Evolutionary conservation across 1,139 yeast genomes (phyloP).

Genomic region (Candida anutae): DNA sequence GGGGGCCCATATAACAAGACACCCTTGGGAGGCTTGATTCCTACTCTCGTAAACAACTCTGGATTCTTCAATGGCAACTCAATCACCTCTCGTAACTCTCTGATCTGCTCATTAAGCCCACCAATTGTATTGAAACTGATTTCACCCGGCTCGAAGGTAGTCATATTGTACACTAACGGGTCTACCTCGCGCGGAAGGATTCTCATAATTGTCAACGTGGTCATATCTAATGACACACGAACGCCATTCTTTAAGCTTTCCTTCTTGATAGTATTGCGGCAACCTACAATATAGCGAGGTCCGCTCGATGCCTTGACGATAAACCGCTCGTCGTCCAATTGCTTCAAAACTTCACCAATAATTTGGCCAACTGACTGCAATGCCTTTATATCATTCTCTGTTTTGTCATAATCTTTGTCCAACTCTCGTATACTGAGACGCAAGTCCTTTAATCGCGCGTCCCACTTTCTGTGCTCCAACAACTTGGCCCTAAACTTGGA

Average conservation of each 20-base stretch:
- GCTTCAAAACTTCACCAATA: constrained; percentile 95
- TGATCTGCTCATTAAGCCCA: constrained; percentile 90
- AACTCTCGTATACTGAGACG: constrained; percentile 78
- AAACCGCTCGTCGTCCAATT: constrained; percentile 87
- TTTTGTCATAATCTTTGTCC: constrained; percentile 80
- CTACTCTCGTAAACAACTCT: constrained; percentile 89
- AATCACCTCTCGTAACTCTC: constrained; percentile 95
- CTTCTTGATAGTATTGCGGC: constrained; percentile 86
- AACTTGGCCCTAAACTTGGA: constrained; percentile 76
- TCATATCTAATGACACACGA: constrained; percentile 94
- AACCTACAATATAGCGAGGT: constrained; percentile 96
- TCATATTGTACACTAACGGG: constrained; percentile 97
- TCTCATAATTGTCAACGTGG: constrained; percentile 96
- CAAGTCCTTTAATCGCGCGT: constrained; percentile 79
- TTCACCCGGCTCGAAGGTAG: constrained; percentile 95
- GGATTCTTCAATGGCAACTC: constrained; percentile 97
- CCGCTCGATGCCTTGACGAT: constrained; percentile 97
- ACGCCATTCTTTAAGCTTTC: constrained; percentile 85
- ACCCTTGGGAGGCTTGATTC: constrained; percentile 97
- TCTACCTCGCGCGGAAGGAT: constrained; percentile 96
- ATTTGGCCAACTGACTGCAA: constrained; percentile 96
- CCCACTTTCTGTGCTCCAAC: constrained; percentile 92
- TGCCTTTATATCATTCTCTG: constrained; percentile 96
- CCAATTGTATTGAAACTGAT: constrained; percentile 94
- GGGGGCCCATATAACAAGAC: constrained; percentile 98